A percentile compares a stretch with the other conserved stretches of the same genome.
Conservation (phyloP, 352 stramenopile genomes). For the Phytophthora fragariaefolia region DNA sequence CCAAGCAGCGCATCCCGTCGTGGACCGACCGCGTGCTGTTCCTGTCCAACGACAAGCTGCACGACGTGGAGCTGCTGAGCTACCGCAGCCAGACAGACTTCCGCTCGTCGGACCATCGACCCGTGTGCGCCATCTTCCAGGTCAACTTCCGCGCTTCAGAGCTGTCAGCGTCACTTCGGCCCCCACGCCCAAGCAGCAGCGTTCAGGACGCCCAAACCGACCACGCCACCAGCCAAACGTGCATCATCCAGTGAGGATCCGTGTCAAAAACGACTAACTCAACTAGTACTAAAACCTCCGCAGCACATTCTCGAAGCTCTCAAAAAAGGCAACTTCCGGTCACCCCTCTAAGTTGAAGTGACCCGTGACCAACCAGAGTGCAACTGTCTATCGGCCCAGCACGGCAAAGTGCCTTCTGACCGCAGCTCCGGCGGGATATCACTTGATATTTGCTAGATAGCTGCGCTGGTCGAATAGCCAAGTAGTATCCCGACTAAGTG, state of each 20-base stretch:
- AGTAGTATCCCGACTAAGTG: neutral
- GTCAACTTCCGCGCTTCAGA: slow-evolving; percentile 43
- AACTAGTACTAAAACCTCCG: neutral
- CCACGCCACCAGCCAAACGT: slow-evolving; percentile 24
- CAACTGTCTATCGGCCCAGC: neutral
- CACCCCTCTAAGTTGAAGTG: slow-evolving; percentile 3
- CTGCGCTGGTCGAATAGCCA: neutral
- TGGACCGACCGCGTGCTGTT: slow-evolving; percentile 97
- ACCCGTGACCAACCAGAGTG: neutral
- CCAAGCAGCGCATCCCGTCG: slow-evolving; percentile 94
- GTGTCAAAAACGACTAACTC: neutral
- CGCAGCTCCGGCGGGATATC: neutral
- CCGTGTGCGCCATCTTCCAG: slow-evolving; percentile 71
- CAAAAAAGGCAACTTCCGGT: neutral
- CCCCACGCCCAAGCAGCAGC: slow-evolving; percentile 14
- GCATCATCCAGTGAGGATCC: slow-evolving; percentile 17
- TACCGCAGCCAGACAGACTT: slow-evolving; percentile 77
- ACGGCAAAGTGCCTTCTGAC: no score
- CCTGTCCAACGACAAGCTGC: slow-evolving; percentile 56
- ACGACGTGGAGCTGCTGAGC: slow-evolving; percentile 62
- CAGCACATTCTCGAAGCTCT: neutral
- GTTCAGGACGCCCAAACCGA: slow-evolving; percentile 6
- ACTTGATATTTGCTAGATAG: neutral
- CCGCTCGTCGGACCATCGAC: slow-evolving; percentile 77
- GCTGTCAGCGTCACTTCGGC: slow-evolving; percentile 1